Evolutionary conservation across 768 basidiomycete genomes (phyloP), one percentile per base, ranked within the genome.

Genomic region (Leccinum fibrillosum): DNA sequence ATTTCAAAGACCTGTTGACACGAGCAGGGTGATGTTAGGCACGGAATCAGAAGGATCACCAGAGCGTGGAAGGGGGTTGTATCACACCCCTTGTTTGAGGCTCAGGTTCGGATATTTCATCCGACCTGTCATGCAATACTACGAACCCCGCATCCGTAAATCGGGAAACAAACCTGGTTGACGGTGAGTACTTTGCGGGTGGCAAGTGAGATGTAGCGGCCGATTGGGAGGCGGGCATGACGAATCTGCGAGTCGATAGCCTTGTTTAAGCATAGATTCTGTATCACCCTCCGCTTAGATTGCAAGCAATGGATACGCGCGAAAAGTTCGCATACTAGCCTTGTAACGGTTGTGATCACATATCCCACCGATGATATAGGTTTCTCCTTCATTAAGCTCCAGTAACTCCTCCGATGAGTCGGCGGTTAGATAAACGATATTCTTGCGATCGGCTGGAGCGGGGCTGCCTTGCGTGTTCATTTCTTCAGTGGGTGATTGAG

Each of bases 111-210:
- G 32, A 25, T 35, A 57, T 52, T 17, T 55, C 19, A n/a, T 37
- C 49, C 51, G 21, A 50, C 30, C 52, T 19, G 54, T 47, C 53
- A 51, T 56, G 37, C 19, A 28, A 47, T n/a, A 62, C 32, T 39
- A n/a, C 37, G 17, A 39, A 35, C 44, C 45, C 11, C 30, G 21
- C n/a, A 49, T 39, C 2, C 8, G 42, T 37, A 44, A 57, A 52
- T 9, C 39, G 10, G 15, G 17, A 49, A 52, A 67, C 72, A 49
- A 45, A 82, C 84, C 75, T 98, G 97, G 73, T 99, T 98, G 54
- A 99, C 94, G 1, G 97, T 99, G 62, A 99, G 79, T 32, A 99
- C 94, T 67, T 98, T 98, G 60, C 97, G 86, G 10, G 95, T 94
- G 32, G 88, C 82, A 57, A 99, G 78, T 47, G 88, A 80, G 35